These are phyloP conservation scores for Microdochium paspali DNA, from an alignment of 2,329 filamentous ascomycete genomes.

Conservation along the genomic window DNA sequence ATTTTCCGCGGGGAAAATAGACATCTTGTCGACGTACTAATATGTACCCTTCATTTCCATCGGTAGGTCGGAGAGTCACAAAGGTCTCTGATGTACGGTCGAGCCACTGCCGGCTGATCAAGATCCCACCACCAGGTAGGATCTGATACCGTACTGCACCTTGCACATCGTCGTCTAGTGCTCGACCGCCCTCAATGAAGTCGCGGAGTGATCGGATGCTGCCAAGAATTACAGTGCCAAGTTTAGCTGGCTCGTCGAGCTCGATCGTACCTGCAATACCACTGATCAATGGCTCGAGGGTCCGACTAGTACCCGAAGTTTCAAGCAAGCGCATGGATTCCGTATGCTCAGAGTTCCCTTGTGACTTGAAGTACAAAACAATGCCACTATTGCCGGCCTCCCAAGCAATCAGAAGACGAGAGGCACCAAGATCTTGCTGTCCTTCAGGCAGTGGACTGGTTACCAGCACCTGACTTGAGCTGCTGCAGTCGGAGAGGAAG, in stretches of 20 bases:
- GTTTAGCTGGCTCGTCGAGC: slow-evolving; percentile 46
- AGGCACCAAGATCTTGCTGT: slow-evolving; percentile 43
- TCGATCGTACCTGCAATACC: slow-evolving; percentile 43
- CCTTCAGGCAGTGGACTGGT: slow-evolving; percentile 45
- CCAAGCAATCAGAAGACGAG: slow-evolving; percentile 53
- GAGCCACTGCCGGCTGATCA: slow-evolving; percentile 47
- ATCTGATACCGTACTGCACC: slow-evolving; percentile 34
- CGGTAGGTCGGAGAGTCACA: slow-evolving; percentile 33
- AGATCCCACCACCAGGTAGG: slow-evolving; percentile 29
- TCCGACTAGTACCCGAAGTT: slow-evolving; percentile 30
- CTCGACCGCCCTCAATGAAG: slow-evolving; percentile 47
- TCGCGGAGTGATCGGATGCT: slow-evolving; percentile 55
- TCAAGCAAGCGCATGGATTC: slow-evolving; percentile 40
- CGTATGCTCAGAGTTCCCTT: slow-evolving; percentile 41
- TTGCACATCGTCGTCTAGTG: slow-evolving; percentile 43
- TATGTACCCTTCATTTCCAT: slow-evolving; percentile 3
- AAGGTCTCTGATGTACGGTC: slow-evolving; percentile 50
- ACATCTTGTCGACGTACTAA: slow-evolving; percentile 13
- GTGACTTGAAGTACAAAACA: slow-evolving; percentile 44
- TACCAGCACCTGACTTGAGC: slow-evolving; percentile 48
- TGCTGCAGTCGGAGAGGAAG: slow-evolving; percentile 56
- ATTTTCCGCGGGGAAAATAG: slow-evolving; percentile 32
- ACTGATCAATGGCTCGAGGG: slow-evolving; percentile 37
- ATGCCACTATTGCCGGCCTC: slow-evolving; percentile 56
- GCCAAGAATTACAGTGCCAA: slow-evolving; percentile 49